Conservation (phyloP, 2,329 filamentous ascomycete genomes). For the Seiridium cupressi region DNA sequence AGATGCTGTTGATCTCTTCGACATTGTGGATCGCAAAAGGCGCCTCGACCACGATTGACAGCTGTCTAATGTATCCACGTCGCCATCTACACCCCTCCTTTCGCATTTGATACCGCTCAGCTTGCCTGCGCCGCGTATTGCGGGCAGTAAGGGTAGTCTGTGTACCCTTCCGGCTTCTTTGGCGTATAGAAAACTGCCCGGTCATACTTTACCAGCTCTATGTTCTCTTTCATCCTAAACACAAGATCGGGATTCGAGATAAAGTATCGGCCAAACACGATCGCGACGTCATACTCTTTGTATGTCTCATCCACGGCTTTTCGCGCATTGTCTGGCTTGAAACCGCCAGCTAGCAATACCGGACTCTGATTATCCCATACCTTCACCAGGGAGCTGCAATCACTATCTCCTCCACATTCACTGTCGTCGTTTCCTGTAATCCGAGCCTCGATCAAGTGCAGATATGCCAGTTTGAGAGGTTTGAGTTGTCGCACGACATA, state of each 20-base stretch:
- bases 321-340: slow-evolving; percentile 20
- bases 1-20: too few species aligned
- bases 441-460: slow-evolving; percentile 56
- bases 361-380: slow-evolving; percentile 42
- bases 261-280: slow-evolving; percentile 48
- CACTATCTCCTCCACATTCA: slow-evolving; percentile 31
- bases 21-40: too few species aligned
- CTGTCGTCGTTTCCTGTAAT: slow-evolving; percentile 37
- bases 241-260: slow-evolving; percentile 48
- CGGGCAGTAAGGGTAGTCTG: slow-evolving; percentile 14
- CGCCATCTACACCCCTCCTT: too few species aligned
- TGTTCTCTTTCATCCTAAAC: slow-evolving; percentile 39
- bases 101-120: not conserved
- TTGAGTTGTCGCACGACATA: slow-evolving; percentile 50
- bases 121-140: not conserved
- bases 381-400: slow-evolving; percentile 42
- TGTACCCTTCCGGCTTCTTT: slow-evolving; percentile 16
- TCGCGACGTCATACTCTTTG: slow-evolving; percentile 37
- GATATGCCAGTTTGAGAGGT: slow-evolving; percentile 51
- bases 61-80: too few species aligned
- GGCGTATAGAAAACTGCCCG: slow-evolving; percentile 40
- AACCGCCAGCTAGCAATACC: slow-evolving; percentile 46
- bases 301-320: slow-evolving; percentile 30
- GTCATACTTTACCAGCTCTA: slow-evolving; percentile 42
- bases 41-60: too few species aligned